Evolutionary conservation across 2,329 filamentous ascomycete genomes (phyloP).

Genomic region (Aureobasidium zeae): DNA sequence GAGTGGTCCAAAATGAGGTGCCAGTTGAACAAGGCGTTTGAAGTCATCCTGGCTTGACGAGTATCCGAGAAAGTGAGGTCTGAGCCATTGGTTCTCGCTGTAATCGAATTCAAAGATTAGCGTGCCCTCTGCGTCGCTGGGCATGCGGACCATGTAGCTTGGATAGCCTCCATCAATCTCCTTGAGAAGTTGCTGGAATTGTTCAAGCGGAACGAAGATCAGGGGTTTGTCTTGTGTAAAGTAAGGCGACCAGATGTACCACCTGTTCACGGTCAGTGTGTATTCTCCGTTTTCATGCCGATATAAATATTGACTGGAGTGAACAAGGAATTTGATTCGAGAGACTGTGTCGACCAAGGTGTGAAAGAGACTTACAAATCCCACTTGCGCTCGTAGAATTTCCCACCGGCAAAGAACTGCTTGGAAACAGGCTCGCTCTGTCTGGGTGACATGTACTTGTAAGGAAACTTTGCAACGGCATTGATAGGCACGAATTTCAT

Average conservation of each 20-base stretch:
- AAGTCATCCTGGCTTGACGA: constrained; percentile 40
- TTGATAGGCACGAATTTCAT: constrained; percentile 34
- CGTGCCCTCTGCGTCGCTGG: constrained; percentile 39
- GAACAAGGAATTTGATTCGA: too few species aligned
- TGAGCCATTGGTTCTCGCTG: constrained; percentile 48
- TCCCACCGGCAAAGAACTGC: constrained; percentile 46
- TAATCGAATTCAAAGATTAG: constrained; percentile 60
- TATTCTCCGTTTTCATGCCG: too few species aligned
- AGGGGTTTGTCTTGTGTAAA: constrained; percentile 40
- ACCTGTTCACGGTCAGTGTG: constrained; percentile 18
- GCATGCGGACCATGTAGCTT: constrained; percentile 48
- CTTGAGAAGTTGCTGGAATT: constrained; percentile 56
- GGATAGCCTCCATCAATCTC: constrained; percentile 53
- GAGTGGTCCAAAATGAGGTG: constrained; percentile 4
- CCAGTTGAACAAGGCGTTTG: constrained; percentile 27
- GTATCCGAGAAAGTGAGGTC: constrained; percentile 59
- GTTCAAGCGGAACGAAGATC: constrained; percentile 57
- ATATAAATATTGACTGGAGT: too few species aligned
- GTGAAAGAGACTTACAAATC: constrained; percentile 70
- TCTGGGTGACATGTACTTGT: constrained; percentile 44
- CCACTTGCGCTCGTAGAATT: constrained; percentile 58
- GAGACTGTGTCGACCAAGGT: too few species aligned
- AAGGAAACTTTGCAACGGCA: constrained; percentile 49
- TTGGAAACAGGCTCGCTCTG: constrained; percentile 37
- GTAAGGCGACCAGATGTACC: constrained; percentile 22